A percentile compares a stretch with the other conserved stretches of the same genome.
Conservation (phyloP, 208 protist species). For the Trypanosoma platydactyli region DNA sequence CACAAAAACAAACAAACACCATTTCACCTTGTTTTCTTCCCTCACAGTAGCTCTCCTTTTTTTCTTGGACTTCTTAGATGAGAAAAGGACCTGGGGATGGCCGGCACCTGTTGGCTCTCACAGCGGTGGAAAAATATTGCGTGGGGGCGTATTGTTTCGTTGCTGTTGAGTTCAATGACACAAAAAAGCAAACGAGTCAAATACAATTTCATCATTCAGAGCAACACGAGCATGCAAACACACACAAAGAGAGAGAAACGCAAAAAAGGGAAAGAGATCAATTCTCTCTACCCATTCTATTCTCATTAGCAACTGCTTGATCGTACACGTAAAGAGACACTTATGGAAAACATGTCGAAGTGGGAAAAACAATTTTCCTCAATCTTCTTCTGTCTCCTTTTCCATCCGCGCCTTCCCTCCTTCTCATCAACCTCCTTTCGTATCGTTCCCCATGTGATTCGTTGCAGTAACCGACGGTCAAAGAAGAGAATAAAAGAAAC, state of each 20-base stretch:
- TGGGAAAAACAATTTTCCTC: neutral
- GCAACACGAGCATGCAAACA: too few relatives aligned
- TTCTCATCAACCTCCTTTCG: neutral
- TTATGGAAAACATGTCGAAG: neutral
- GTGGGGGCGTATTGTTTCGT: too few relatives aligned
- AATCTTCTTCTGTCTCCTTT: neutral
- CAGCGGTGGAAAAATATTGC: too few relatives aligned
- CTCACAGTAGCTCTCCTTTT: neutral
- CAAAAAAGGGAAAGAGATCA: neutral
- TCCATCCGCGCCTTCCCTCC: neutral
- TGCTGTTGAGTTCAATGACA: too few relatives aligned
- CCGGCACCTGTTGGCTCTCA: too few relatives aligned
- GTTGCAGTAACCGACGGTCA: too few relatives aligned
- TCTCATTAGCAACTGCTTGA: neutral
- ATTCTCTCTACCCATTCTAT: neutral
- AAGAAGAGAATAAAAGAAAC: too few relatives aligned
- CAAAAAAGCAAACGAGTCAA: too few relatives aligned
- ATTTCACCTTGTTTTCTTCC: neutral
- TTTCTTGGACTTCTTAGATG: conserved; percentile 1
- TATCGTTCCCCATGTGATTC: neutral
- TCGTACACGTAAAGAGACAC: neutral
- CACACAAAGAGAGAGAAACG: neutral
- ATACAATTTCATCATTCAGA: too few relatives aligned
- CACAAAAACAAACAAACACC: too few relatives aligned
- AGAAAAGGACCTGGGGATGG: neutral